Base-by-base conservation (phyloP, 2,329 filamentous ascomycete genomes). In the Exophiala xenobiotica region DNA sequence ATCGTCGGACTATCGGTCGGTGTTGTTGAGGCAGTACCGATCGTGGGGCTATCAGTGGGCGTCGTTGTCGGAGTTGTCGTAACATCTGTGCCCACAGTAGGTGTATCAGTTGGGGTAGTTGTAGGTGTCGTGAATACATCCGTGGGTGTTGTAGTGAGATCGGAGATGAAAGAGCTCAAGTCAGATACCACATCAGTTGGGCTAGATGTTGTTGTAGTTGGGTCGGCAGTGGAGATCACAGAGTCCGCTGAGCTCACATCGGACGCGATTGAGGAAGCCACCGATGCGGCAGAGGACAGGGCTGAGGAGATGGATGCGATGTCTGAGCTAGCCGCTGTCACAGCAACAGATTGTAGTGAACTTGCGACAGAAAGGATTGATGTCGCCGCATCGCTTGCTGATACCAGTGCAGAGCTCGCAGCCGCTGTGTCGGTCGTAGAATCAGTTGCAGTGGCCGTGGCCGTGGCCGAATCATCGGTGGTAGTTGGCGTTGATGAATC, bases 331-430 rank as follows among this genome's bases (percentile, higher is more conserved):
- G 47, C 26, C 3, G 57, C 54, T 6, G 54, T 59, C 12, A 46
- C 31, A 11, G 52, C 51, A 14, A 51, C 54, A 9, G 54, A 57
- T 44, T 57, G 37, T 16, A 57, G 24, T 4, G 54, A 57, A 43
- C 52, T 58, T 9, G 52, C 57, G n/a, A 56, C 46, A 9, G 48
- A 51, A 35, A 56, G 41, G 29, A 60, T 53, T 1, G 52, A 56
- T 19, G 51, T 46, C 39, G 51, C 54, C 33, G 51, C 57, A 46
- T 50, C 47, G 35, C 43, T 56, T 14, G 51, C 54, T 11, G 53
- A 55, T 14, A 48, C 43, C 14, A 59, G 44, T 16, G 42, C 27
- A 7, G 57, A 54, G 6, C 19, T 41, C 6, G 53, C 49, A 20
- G 46, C 44, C 35, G 27, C 37, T 19, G 48, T 51, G 40, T 33